phyloP scores from a whole-genome alignment of 176 grass and related monocot species.

The Oryza brachyantha region DNA sequence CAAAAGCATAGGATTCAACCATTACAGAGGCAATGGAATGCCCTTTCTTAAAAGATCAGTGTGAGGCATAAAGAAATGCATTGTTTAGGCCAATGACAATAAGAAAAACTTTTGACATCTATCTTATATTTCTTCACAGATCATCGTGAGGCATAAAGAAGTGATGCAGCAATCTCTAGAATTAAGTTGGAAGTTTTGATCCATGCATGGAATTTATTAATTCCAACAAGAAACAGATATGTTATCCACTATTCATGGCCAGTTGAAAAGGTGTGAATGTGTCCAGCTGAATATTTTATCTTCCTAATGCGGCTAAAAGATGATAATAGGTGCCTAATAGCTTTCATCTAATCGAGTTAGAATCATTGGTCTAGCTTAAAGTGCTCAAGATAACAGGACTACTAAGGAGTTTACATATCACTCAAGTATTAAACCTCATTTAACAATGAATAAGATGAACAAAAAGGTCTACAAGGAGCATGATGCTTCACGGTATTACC shows the following conservation, averaged over 20 bases:
- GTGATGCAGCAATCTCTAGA: background rate
- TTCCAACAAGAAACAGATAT: background rate
- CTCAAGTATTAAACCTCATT: background rate
- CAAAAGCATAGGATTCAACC: background rate
- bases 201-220: background rate
- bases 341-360: background rate
- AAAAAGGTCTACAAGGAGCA: background rate
- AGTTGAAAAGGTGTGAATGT: background rate
- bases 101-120: background rate
- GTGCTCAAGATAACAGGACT: background rate
- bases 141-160: too few species aligned
- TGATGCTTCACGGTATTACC: slow-evolving; percentile 37
- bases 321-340: background rate
- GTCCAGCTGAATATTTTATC: background rate
- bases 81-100: background rate
- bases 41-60: slow-evolving; percentile 10
- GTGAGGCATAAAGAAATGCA: slow-evolving; percentile 1
- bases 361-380: background rate
- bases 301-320: background rate
- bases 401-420: background rate
- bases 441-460: background rate
- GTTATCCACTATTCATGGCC: background rate
- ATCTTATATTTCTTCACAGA: slow-evolving; percentile 2
- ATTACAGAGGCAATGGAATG: background rate
- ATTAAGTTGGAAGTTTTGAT: background rate